Evolutionary conservation across 352 stramenopile genomes (phyloP).

Genomic region (Ophiocytium majus): DNA sequence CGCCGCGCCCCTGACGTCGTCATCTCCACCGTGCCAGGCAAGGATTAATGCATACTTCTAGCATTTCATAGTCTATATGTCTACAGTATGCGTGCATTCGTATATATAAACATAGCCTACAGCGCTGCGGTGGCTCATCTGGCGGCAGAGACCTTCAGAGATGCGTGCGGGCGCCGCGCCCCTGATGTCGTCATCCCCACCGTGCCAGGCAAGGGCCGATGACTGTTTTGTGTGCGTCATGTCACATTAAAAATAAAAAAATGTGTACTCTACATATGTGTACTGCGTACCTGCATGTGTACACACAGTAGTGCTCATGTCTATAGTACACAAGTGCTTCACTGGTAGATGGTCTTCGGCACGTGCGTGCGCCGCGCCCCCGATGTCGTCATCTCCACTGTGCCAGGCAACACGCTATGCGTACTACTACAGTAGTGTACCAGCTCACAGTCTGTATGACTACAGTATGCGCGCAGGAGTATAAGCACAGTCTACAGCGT

Average conservation of each 20-base stretch:
- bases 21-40: constrained; percentile 88
- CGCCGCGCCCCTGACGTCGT: constrained; percentile 73
- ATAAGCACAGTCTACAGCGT: too few species aligned
- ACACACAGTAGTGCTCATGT: too few species aligned
- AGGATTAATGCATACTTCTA: constrained; percentile 6
- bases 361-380: constrained; percentile 60
- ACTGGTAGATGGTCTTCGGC: constrained; percentile 63
- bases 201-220: constrained; percentile 71
- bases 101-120: neutral
- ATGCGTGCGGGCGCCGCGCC: constrained; percentile 53
- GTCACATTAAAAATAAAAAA: too few species aligned
- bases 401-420: constrained; percentile 71
- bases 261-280: too few species aligned
- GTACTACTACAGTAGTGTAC: neutral
- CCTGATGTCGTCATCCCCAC: constrained; percentile 90
- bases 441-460: neutral
- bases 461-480: too few species aligned
- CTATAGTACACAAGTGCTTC: too few species aligned
- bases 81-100: neutral
- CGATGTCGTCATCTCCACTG: constrained; percentile 88
- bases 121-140: constrained; percentile 58
- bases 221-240: too few species aligned
- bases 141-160: constrained; percentile 60
- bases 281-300: too few species aligned
- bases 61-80: constrained; percentile 4